Evolutionary conservation across 192 early-diverging fungal species (phyloP).

Genomic region (Coemansia sp.): DNA sequence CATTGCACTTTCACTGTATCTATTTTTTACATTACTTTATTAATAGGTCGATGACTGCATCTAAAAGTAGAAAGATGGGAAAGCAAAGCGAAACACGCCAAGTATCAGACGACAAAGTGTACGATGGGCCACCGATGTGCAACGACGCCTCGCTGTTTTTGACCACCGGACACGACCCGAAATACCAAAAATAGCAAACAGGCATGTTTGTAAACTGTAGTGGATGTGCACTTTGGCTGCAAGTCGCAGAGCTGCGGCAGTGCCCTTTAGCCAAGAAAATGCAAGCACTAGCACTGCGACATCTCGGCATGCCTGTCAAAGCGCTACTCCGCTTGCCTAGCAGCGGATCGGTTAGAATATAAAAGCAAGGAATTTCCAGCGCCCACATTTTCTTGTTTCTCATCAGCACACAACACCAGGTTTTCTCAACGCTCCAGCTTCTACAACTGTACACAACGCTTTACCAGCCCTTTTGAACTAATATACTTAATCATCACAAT

Average conservation of each 20-base stretch:
- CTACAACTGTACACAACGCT: not conserved
- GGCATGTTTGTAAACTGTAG: not conserved
- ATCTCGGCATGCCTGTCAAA: not conserved
- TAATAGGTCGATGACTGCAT: slow-evolving; percentile 2
- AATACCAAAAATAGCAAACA: slow-evolving; percentile 14
- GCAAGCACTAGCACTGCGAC: not conserved
- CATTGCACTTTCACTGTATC: not conserved
- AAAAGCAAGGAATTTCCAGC: slow-evolving; percentile 5
- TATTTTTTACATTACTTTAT: not conserved
- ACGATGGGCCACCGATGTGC: not conserved
- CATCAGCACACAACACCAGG: slow-evolving; percentile 6
- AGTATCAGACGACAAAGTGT: not conserved
- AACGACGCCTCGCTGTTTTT: slow-evolving; percentile 1
- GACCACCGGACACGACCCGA: not conserved
- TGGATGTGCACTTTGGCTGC: not conserved
- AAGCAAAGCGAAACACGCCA: not conserved
- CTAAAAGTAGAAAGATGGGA: slow-evolving; percentile 1
- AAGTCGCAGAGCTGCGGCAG: not conserved
- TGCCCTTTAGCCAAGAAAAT: not conserved
- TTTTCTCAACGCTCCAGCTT: not conserved
- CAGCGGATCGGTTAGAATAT: slow-evolving; percentile 7
- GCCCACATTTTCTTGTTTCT: slow-evolving; percentile 1
- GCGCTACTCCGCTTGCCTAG: not conserved
- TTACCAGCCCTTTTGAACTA: not conserved
- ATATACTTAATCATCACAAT: slow-evolving; percentile 12